Percentiles rank a stretch among this genome's conserved stretches.
These are phyloP conservation scores for Clarireedia hainanense DNA, from an alignment of 2,329 filamentous ascomycete species.

Conservation along the genomic window DNA sequence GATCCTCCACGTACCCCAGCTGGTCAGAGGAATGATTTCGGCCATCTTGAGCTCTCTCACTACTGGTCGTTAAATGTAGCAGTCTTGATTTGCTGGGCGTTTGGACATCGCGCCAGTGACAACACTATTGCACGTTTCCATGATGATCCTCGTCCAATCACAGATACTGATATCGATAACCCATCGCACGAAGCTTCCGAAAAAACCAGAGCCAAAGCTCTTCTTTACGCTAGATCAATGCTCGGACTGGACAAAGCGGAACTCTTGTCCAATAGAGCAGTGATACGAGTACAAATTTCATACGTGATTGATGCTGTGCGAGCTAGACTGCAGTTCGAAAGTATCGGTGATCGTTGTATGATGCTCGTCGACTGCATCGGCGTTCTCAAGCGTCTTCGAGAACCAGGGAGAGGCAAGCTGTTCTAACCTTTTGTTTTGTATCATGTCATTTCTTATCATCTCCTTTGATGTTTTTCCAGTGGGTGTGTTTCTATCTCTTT, in stretches of 20 bases:
- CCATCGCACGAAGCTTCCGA: background rate
- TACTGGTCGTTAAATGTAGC: conserved; percentile 51
- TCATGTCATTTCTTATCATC: background rate
- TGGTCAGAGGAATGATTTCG: background rate
- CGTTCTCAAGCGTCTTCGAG: conserved; percentile 45
- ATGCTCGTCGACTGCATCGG: conserved; percentile 46
- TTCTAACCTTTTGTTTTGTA: conserved; percentile 28
- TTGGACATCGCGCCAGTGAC: conserved; percentile 31
- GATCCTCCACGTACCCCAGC: conserved; percentile 16
- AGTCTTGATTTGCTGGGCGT: conserved; percentile 52
- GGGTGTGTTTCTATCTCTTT: background rate
- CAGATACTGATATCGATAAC: background rate
- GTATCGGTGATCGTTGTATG: conserved; percentile 40
- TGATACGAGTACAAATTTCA: conserved; percentile 35
- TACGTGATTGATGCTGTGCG: conserved; percentile 42
- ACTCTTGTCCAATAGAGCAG: conserved; percentile 30
- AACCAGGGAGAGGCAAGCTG: conserved; percentile 35
- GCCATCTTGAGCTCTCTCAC: conserved; percentile 34
- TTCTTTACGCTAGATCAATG: conserved; percentile 32
- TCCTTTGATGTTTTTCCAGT: background rate
- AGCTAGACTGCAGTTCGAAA: conserved; percentile 41
- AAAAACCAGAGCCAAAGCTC: conserved; percentile 19
- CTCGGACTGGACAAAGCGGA: conserved; percentile 35
- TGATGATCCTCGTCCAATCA: background rate
- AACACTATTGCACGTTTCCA: background rate